Conservation (phyloP, 2,329 filamentous ascomycete genomes). For the Mariannaea sp. region DNA sequence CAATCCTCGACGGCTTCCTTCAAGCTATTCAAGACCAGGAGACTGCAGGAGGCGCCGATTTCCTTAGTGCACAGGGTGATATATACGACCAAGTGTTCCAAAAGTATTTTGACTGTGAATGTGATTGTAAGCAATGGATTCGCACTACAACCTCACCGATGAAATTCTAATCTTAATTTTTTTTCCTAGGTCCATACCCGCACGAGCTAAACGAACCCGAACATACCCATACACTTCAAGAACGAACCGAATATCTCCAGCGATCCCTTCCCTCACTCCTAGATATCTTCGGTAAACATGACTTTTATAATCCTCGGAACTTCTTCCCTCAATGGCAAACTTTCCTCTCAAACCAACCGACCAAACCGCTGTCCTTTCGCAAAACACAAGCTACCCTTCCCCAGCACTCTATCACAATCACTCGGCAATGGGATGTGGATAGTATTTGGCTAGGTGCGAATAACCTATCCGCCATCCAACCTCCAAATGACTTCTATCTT, state of each 20-base stretch:
- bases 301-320: not conserved
- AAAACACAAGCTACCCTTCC: constrained; percentile 8
- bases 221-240: not conserved
- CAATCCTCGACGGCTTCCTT: not conserved
- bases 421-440: constrained; percentile 13
- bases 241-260: not conserved
- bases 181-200: not conserved
- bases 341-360: constrained; percentile 8
- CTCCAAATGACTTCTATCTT: not conserved
- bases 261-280: not conserved
- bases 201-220: not conserved
- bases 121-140: not conserved
- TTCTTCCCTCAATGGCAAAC: constrained; percentile 5
- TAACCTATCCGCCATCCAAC: not conserved
- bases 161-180: not conserved
- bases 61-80: not conserved
- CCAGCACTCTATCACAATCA: not conserved
- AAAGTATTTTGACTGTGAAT: not conserved
- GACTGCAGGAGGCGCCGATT: not conserved
- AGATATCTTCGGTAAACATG: not conserved
- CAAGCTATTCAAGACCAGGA: not conserved
- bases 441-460: constrained; percentile 6
- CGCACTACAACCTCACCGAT: not conserved
- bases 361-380: constrained; percentile 1
- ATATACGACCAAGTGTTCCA: not conserved